Conservation (phyloP, 306 rosid genomes). For the Quercus mongolica region DNA sequence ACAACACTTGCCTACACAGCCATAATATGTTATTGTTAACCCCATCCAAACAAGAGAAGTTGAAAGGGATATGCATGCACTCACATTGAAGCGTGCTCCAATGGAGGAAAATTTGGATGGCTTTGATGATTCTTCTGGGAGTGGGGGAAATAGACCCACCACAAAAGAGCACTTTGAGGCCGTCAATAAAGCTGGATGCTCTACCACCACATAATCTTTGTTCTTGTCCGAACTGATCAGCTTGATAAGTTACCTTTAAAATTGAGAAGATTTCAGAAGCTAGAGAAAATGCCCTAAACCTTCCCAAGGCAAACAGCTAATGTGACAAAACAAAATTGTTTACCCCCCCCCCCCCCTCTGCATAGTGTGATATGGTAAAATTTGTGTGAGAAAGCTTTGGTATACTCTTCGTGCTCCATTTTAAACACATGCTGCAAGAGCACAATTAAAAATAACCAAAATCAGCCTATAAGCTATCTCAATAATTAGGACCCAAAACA, state of each 20-base stretch:
- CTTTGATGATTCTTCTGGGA: slow-evolving; percentile 83
- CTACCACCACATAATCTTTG: slow-evolving; percentile 98
- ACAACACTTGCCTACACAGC: too few relatives aligned
- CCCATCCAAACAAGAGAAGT: too few relatives aligned
- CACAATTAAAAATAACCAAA: slow-evolving; percentile 9
- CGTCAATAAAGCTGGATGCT: slow-evolving; percentile 80
- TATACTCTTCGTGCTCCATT: slow-evolving; percentile 99
- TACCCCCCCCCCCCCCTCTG: too few relatives aligned
- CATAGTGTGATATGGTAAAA: too few relatives aligned
- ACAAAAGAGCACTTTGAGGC: slow-evolving; percentile 87
- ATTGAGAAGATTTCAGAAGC: slow-evolving; percentile 11
- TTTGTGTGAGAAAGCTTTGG: slow-evolving; percentile 38
- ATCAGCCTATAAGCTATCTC: slow-evolving; percentile 12
- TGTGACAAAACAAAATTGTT: too few relatives aligned
- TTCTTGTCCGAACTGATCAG: slow-evolving; percentile 93
- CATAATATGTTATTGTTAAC: too few relatives aligned
- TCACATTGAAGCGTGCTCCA: slow-evolving; percentile 84
- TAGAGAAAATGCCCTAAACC: too few relatives aligned
- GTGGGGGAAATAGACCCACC: slow-evolving; percentile 79
- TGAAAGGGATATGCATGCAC: too few relatives aligned
- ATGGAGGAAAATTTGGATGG: slow-evolving; percentile 93
- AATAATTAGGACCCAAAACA: slow-evolving; percentile 4
- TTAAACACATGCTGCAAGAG: slow-evolving; percentile 87
- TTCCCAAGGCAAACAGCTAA: too few relatives aligned
- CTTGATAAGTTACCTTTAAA: slow-evolving; percentile 77